phyloP scores from a whole-genome alignment of 2,329 filamentous ascomycete species.

The Monosporascus cannonballus region DNA sequence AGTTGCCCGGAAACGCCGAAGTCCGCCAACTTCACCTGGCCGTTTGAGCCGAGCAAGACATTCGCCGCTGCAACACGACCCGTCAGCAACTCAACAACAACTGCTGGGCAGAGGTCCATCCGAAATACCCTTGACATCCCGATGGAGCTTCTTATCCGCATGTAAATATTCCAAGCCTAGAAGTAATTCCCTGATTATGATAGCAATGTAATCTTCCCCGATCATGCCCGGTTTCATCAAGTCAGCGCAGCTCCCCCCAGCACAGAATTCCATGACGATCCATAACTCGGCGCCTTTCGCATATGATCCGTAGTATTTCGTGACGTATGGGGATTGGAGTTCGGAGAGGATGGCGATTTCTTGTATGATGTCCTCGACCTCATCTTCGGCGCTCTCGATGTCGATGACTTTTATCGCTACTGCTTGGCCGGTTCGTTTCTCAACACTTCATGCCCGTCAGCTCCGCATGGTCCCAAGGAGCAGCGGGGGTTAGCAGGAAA shows the following conservation, averaged over 20 bases:
- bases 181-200: conserved; percentile 85
- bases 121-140: conserved; percentile 80
- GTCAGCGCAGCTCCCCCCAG: conserved; percentile 91
- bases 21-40: conserved; percentile 94
- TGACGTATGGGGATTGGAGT: conserved; percentile 92
- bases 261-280: conserved; percentile 99
- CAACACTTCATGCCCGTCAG: conserved; percentile 53
- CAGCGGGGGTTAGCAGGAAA: background rate
- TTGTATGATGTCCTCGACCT: conserved; percentile 98
- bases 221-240: conserved; percentile 91
- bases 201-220: conserved; percentile 92
- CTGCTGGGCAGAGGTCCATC: background rate
- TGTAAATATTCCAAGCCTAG: conserved; percentile 90
- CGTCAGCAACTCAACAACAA: conserved; percentile 12
- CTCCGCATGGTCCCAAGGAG: background rate
- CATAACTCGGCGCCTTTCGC: conserved; percentile 93
- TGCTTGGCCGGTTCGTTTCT: conserved; percentile 85
- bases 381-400: conserved; percentile 97
- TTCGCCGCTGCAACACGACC: conserved; percentile 65
- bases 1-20: conserved; percentile 96
- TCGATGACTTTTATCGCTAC: conserved; percentile 99
- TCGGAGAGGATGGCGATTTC: conserved; percentile 97
- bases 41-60: conserved; percentile 79
- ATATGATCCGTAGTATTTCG: conserved; percentile 95
- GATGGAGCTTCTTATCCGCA: conserved; percentile 89